Base-by-base conservation (phyloP, 1,284 basidiomycete genomes). In the Inonotus hispidus region DNA sequence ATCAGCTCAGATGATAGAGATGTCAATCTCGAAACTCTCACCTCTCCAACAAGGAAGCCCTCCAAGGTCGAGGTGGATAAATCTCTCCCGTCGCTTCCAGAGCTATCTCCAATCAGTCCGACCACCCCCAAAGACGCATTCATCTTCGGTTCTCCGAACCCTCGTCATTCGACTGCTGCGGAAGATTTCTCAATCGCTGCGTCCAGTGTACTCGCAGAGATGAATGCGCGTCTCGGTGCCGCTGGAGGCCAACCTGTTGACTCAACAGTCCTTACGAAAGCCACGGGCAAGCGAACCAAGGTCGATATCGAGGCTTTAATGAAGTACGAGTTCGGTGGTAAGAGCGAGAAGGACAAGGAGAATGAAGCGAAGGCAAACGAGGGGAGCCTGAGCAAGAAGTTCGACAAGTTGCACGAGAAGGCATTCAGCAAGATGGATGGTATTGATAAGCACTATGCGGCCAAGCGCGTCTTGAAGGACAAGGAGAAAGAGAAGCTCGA, bases 351-450 rank as follows among this genome's bases (percentile, higher is more conserved):
- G 16, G 56, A 29, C 1, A 46, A 37, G 21, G 41, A 32, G 19
- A 32, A 23, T 16, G 16, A 43, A 1, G 50, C 16, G 2, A 38
- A 38, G 29, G 10, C 19, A 5, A 41, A 27, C 4, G 56, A 56
- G 32, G 60, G 64, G 65, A 27, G 67, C 74, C 5, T 75, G 71
- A 32, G 70, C 72, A 72, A 71, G 60, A 77, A 81, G 65, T 92
- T 90, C 68, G 78, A 84, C 23, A 79, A 78, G 66, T 69, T 76
- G 38, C 89, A 92, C 67, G 79, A 85, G 59, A 76, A 79, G 41
- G 79, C 81, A 60, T 91, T 91, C 68, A 73, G 73, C 58, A 85
- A 83, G 76, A 92, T 92, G 90, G 85, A 89, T 65, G 84, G 88
- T 2, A 90, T 92, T 66, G 77, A 82, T 23, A 77, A 68, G 58